phyloP scores from a whole-genome alignment of 176 grass and related monocot genomes.

The Phragmites australis region DNA sequence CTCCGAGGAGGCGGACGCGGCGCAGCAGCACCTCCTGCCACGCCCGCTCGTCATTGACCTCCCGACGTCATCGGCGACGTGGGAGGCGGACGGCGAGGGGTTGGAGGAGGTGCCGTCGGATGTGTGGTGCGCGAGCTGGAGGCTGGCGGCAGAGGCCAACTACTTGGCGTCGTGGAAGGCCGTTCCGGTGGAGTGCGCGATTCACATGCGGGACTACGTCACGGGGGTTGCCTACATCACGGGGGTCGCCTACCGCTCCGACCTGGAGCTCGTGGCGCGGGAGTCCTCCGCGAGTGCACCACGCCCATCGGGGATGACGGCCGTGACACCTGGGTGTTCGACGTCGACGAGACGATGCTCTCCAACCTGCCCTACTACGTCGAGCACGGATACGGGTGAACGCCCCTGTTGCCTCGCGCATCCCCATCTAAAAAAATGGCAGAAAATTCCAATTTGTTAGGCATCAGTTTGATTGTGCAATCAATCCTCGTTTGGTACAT shows the following conservation, averaged over 20 bases:
- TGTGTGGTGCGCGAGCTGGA: constrained; percentile 63
- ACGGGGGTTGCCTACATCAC: too few species aligned
- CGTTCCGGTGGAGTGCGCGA: constrained; percentile 42
- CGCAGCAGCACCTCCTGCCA: neutral
- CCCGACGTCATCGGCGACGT: neutral
- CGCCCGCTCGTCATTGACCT: constrained; percentile 48
- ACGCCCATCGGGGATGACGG: constrained; percentile 9
- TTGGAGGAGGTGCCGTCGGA: neutral
- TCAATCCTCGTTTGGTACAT: neutral
- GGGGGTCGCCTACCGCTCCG: constrained; percentile 64
- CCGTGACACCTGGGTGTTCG: constrained; percentile 65
- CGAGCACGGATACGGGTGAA: constrained; percentile 61
- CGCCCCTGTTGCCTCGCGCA: neutral
- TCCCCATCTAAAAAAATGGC: neutral
- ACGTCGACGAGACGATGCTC: constrained; percentile 85
- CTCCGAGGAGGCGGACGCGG: too few species aligned
- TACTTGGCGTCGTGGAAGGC: constrained; percentile 49
- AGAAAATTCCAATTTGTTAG: neutral
- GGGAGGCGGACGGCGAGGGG: neutral
- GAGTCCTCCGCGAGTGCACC: constrained; percentile 53
- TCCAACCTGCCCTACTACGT: constrained; percentile 81
- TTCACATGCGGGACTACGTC: constrained; percentile 62
- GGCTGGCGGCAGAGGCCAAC: constrained; percentile 67
- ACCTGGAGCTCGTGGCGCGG: constrained; percentile 53
- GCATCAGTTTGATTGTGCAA: neutral